A percentile compares a stretch with the other conserved stretches of the same genome.
Evolutionary conservation across 1,139 yeast species (phyloP).

Genomic region (Magnusiomyces ingens): DNA sequence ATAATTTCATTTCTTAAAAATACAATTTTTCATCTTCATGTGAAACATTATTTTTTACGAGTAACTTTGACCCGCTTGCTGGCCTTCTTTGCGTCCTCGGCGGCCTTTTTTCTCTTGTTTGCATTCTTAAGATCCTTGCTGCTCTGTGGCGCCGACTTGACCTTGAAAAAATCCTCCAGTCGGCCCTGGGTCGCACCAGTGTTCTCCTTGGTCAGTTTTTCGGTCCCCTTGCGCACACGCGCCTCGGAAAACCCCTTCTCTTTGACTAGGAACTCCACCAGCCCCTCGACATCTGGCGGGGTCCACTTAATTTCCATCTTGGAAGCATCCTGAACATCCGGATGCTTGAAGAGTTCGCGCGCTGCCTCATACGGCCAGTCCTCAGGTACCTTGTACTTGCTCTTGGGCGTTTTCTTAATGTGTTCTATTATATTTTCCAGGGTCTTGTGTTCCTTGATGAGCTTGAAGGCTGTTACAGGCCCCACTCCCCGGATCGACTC

Average conservation of each 20-base stretch:
- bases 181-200: conserved; percentile 88
- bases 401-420: conserved; percentile 53
- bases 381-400: conserved; percentile 81
- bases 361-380: conserved; percentile 93
- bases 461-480: conserved; percentile 84
- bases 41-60: conserved; percentile 8
- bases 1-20: background rate
- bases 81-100: conserved; percentile 21
- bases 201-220: conserved; percentile 72
- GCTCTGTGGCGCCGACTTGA: conserved; percentile 41
- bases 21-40: background rate
- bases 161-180: conserved; percentile 83
- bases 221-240: conserved; percentile 81
- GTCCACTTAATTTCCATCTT: conserved; percentile 58
- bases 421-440: conserved; percentile 69
- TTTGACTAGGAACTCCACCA: conserved; percentile 62
- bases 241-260: conserved; percentile 89
- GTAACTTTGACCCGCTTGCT: conserved; percentile 18
- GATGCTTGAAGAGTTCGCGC: conserved; percentile 68
- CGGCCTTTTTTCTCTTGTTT: conserved; percentile 26
- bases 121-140: conserved; percentile 20
- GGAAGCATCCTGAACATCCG: conserved; percentile 62
- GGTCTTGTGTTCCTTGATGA: conserved; percentile 77
- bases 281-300: conserved; percentile 71
- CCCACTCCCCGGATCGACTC: conserved; percentile 94